Conservation (phyloP, 495 filamentous ascomycete genomes). For the Clavariopsis aquatica region DNA sequence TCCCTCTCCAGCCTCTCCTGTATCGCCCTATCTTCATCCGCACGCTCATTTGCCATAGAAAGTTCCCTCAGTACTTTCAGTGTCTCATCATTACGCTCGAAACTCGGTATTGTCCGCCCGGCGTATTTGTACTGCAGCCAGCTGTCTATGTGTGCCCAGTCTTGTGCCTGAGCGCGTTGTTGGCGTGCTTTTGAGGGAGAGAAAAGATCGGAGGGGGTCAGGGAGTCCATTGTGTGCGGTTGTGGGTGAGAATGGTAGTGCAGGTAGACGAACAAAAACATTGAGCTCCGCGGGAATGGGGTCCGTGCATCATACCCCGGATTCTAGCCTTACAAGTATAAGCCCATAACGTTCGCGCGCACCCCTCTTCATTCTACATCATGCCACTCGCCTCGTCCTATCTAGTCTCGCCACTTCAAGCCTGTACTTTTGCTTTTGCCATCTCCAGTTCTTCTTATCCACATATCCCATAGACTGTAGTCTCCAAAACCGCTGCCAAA, state of each 20-base stretch:
- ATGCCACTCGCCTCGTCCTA: background rate
- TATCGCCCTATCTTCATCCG: constrained; percentile 71
- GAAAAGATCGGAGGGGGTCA: constrained; percentile 62
- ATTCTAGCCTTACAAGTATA: constrained; percentile 12
- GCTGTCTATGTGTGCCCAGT: constrained; percentile 83
- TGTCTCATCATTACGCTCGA: constrained; percentile 85
- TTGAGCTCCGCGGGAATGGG: background rate
- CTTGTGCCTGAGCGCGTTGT: constrained; percentile 66
- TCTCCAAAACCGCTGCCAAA: background rate
- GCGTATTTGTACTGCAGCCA: constrained; percentile 74
- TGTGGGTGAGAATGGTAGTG: background rate
- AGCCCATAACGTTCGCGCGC: background rate
- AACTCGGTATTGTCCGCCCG: constrained; percentile 61
- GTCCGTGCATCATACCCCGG: constrained; percentile 33
- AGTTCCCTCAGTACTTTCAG: constrained; percentile 74
- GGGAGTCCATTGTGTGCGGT: constrained; percentile 28
- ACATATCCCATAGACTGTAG: background rate
- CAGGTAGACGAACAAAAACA: background rate
- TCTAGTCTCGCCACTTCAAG: constrained; percentile 5
- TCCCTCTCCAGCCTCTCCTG: constrained; percentile 59
- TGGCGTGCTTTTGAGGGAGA: constrained; percentile 69
- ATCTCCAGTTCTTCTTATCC: constrained; percentile 1
- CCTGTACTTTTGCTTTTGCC: too few species aligned
- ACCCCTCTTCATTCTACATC: background rate
- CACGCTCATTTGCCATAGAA: constrained; percentile 73